phyloP scores from a whole-genome alignment of 1,284 basidiomycete genomes.

The Hymenochaete sp. region DNA sequence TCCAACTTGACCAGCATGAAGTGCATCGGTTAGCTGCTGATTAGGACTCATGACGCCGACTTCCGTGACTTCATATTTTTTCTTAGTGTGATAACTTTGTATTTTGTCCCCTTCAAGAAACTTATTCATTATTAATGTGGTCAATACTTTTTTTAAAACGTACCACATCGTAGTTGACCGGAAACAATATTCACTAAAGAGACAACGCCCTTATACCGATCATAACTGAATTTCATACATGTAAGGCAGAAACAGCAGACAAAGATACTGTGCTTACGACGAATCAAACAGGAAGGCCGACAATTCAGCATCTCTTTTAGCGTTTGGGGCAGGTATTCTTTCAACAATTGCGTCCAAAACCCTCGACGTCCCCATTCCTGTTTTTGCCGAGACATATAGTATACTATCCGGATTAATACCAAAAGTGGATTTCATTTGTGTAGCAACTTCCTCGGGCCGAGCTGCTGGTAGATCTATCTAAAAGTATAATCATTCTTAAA shows the following conservation, averaged over 20 bases:
- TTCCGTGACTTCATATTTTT: conserved; percentile 89
- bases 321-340: conserved; percentile 70
- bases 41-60: conserved; percentile 91
- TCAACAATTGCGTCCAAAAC: conserved; percentile 61
- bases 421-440: conserved; percentile 76
- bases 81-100: conserved; percentile 76
- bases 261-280: conserved; percentile 43
- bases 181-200: conserved; percentile 74
- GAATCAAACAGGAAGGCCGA: conserved; percentile 93
- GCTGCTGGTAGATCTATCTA: conserved; percentile 87
- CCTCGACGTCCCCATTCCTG: conserved; percentile 58
- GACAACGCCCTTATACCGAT: conserved; percentile 94
- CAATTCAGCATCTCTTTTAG: conserved; percentile 44
- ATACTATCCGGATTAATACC: conserved; percentile 68
- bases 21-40: conserved; percentile 59
- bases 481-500: not conserved
- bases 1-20: conserved; percentile 87
- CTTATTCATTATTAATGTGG: not conserved
- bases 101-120: conserved; percentile 81
- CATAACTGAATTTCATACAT: conserved; percentile 55
- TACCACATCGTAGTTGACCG: conserved; percentile 44
- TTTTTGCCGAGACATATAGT: conserved; percentile 86
- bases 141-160: not conserved
- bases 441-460: conserved; percentile 69
- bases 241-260: conserved; percentile 1